Evolutionary conservation across 148 eudicot species (phyloP), one percentile per base, ranked within the genome.

Genomic region (Camellia sinensis): DNA sequence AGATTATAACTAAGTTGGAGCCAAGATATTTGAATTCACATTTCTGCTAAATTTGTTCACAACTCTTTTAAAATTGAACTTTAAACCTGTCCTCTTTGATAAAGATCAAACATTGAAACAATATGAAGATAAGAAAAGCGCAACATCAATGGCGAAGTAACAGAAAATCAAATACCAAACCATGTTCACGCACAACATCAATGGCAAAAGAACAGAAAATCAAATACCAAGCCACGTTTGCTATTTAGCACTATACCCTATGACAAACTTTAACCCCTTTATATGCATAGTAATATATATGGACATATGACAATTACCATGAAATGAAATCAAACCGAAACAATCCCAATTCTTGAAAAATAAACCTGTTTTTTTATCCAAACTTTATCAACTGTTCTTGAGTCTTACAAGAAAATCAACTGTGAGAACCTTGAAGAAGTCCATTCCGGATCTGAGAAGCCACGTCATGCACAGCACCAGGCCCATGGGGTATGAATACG

Each of bases 401-500:
- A 17, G 67, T 21, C 67, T 29, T 29, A 29, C 0, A 3, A 50
- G 78, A 44, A 10, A 72, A 72, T 72, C 66, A 74, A 44, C 0
- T 22, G 72, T 73, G 78, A 7, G 83, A 76, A 62, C 41, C 86
- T 79, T 86, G 89, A 67, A 90, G 90, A 66, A 84, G 87, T 1
- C 91, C 91, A 73, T 85, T 85, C 14, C 94, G 89, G 41, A 91
- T 91, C 85, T 91, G 92, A 48, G 81, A 19, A 56, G 94, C 92
- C 57, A 91, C 86, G 66, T 91, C 92, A 19, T 82, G 80, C 57
- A 91, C 94, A 54, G 92, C 92, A 61, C 87, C 87, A 43, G 94
- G 94, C 40, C 94, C 94, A 29, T 91, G 94, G 19, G 91, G 92
- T 8, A 91, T 80, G 85, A 91, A 89, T 4, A 91, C 92, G 6